A percentile compares a stretch with the other conserved stretches of the same genome.
Conservation (phyloP, 805 yeast species). For the Nakazawaea wickerhamii region DNA sequence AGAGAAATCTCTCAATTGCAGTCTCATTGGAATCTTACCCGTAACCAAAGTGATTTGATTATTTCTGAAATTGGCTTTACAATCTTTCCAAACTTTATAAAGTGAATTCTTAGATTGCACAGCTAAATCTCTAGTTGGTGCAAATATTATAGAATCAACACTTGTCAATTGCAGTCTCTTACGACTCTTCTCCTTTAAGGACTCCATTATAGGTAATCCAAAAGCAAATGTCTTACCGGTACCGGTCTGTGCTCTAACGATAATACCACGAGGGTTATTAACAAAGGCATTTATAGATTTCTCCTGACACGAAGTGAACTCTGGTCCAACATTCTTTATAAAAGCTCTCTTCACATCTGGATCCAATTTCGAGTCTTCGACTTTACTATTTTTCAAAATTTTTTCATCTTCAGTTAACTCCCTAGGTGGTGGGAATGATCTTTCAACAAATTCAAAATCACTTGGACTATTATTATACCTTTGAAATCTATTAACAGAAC, state of each 20-base stretch:
- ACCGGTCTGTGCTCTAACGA: conserved; percentile 90
- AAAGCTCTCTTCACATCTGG: conserved; percentile 23
- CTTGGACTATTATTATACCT: neutral
- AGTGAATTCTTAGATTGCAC: conserved; percentile 70
- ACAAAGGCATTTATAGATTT: conserved; percentile 52
- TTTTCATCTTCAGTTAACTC: conserved; percentile 10
- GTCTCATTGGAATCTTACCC: conserved; percentile 54
- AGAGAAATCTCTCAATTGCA: conserved; percentile 29
- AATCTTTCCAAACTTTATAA: conserved; percentile 33
- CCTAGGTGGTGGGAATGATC: conserved; percentile 9
- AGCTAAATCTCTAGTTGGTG: conserved; percentile 92
- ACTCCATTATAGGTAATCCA: conserved; percentile 72
- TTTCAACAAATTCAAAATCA: conserved; percentile 7
- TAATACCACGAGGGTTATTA: conserved; percentile 53
- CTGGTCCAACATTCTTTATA: conserved; percentile 34
- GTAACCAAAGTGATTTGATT: conserved; percentile 48
- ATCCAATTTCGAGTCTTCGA: conserved; percentile 24
- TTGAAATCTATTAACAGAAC: neutral
- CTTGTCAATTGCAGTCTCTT: no score
- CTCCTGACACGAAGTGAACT: conserved; percentile 67
- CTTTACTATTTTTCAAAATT: conserved; percentile 11
- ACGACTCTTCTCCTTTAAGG: conserved; percentile 33
- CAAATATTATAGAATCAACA: conserved; percentile 62
- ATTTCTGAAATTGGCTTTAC: conserved; percentile 7
- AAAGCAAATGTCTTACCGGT: conserved; percentile 93